Percentiles rank a stretch among this genome's conserved stretches.
Evolutionary conservation across 495 filamentous ascomycete genomes (phyloP).

Genomic region (Hypoxylon rickii): DNA sequence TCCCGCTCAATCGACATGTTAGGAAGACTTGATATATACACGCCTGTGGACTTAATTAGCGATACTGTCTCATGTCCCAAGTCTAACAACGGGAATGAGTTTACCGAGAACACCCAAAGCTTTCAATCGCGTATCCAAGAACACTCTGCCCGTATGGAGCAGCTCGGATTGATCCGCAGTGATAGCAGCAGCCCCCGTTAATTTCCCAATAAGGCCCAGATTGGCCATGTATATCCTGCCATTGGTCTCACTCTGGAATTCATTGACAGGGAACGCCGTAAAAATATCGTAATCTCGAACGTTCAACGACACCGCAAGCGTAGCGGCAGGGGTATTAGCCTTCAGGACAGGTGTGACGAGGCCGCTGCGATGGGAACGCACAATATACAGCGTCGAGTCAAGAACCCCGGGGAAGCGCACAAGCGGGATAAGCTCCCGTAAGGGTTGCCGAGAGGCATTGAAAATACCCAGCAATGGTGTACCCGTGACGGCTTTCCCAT

Average conservation of each 20-base stretch:
- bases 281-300: slow-evolving; percentile 80
- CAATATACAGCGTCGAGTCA: slow-evolving; percentile 60
- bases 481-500: slow-evolving; percentile 63
- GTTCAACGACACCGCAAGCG: slow-evolving; percentile 64
- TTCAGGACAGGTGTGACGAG: slow-evolving; percentile 58
- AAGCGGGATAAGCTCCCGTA: slow-evolving; percentile 71
- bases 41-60: no score
- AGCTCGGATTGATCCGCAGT: slow-evolving; percentile 59
- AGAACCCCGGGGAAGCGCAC: slow-evolving; percentile 73
- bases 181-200: slow-evolving; percentile 85
- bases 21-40: slow-evolving; percentile 72
- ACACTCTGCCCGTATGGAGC: slow-evolving; percentile 62
- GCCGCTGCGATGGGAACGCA: slow-evolving; percentile 74
- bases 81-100: no score
- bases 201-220: slow-evolving; percentile 84
- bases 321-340: slow-evolving; percentile 40
- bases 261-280: slow-evolving; percentile 66
- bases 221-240: slow-evolving; percentile 58
- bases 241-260: slow-evolving; percentile 53
- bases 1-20: slow-evolving; percentile 62
- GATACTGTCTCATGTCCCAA: no score
- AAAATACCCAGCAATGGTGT: slow-evolving; percentile 83
- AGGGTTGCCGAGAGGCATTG: slow-evolving; percentile 64
- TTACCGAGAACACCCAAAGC: slow-evolving; percentile 78
- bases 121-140: slow-evolving; percentile 71